Evolutionary conservation across 2,329 filamentous ascomycete species (phyloP).

Genomic region (Westerdykella aurantiaca): DNA sequence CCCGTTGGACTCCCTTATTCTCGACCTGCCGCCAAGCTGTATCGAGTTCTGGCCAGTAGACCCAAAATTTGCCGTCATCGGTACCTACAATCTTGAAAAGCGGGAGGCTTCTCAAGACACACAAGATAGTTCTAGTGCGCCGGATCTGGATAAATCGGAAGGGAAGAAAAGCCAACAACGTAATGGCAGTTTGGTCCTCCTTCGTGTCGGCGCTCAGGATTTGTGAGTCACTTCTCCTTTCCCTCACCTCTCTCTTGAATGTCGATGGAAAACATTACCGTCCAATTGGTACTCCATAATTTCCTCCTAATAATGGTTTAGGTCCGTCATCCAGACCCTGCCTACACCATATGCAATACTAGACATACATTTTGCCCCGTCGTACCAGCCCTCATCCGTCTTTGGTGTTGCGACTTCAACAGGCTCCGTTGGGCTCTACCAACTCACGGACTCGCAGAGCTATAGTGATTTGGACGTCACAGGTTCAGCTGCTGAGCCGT

Average conservation of each 20-base stretch:
- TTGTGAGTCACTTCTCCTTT: conserved; percentile 47
- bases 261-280: conserved; percentile 12
- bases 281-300: no score
- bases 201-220: conserved; percentile 48
- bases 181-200: conserved; percentile 68
- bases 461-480: neutral
- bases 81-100: conserved; percentile 73
- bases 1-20: conserved; percentile 47
- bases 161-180: conserved; percentile 53
- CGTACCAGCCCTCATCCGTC: conserved; percentile 37
- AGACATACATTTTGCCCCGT: conserved; percentile 74
- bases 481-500: conserved; percentile 7
- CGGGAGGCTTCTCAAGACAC: conserved; percentile 9
- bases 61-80: conserved; percentile 66
- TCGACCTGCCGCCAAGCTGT: conserved; percentile 70
- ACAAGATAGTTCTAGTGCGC: conserved; percentile 11
- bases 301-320: no score
- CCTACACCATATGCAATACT: conserved; percentile 68
- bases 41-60: conserved; percentile 64
- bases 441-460: conserved; percentile 28
- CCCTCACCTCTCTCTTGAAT: conserved; percentile 24
- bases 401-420: conserved; percentile 76
- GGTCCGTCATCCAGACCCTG: conserved; percentile 50
- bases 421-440: conserved; percentile 62
- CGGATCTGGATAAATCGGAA: conserved; percentile 7